These are phyloP conservation scores for Boletus vinaceobasis DNA, from an alignment of 768 basidiomycete genomes.

Conservation along the genomic window DNA sequence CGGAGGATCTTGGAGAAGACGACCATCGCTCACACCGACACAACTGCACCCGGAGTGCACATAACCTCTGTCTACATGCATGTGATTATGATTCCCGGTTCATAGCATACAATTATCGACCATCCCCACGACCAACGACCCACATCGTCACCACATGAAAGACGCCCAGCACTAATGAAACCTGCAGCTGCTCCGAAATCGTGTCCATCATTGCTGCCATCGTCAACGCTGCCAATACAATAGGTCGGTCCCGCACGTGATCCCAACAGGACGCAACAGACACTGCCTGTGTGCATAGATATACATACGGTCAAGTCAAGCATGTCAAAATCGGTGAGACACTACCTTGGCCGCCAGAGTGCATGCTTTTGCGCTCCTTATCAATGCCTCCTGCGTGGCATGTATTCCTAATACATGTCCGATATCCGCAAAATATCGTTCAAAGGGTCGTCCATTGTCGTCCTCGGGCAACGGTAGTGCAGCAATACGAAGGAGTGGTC, in stretches of 20 bases:
- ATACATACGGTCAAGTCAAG: neutral
- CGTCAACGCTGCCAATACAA: constrained; percentile 28
- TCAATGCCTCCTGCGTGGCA: constrained; percentile 18
- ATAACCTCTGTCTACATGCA: neutral
- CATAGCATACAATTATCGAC: neutral
- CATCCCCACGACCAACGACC: neutral
- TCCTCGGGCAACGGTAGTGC: constrained; percentile 3
- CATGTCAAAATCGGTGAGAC: neutral
- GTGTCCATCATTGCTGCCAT: constrained; percentile 44
- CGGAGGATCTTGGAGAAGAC: constrained; percentile 14
- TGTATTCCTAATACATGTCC: constrained; percentile 5
- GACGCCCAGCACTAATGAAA: constrained; percentile 37
- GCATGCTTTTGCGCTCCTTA: constrained; percentile 34
- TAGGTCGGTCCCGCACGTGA: constrained; percentile 22
- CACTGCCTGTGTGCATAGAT: constrained; percentile 16
- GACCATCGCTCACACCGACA: constrained; percentile 3
- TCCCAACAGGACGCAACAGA: constrained; percentile 24
- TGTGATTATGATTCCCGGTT: constrained; percentile 18
- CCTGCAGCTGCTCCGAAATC: constrained; percentile 38
- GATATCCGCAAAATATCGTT: neutral
- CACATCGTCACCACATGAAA: constrained; percentile 38
- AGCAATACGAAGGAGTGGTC: constrained; percentile 14
- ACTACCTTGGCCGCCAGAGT: constrained; percentile 36
- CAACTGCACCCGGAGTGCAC: neutral
- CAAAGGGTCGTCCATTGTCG: neutral